Percentiles rank a stretch among this genome's conserved stretches.
These are phyloP conservation scores for Hygrophorus pudorinus DNA, from an alignment of 768 basidiomycete genomes.

Conservation along the genomic window DNA sequence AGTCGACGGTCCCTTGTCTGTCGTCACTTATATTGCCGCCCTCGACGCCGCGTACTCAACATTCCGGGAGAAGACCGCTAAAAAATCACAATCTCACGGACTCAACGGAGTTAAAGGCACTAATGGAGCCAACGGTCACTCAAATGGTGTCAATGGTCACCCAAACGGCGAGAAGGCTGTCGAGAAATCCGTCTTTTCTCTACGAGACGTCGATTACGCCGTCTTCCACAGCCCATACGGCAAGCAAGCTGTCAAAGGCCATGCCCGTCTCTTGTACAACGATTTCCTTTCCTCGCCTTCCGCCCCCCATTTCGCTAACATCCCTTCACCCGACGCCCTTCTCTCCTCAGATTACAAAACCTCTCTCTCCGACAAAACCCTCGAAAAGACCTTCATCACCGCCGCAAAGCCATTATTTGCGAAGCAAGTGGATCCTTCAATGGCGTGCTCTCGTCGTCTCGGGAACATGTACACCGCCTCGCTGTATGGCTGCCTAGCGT, in stretches of 20 bases:
- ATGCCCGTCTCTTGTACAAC: conserved; percentile 85
- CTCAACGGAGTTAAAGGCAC: too few relatives aligned
- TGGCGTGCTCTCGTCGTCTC: conserved; percentile 81
- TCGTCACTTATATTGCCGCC: conserved; percentile 90
- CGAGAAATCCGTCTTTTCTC: conserved; percentile 48
- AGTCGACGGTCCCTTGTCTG: conserved; percentile 94
- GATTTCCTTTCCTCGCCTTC: conserved; percentile 82
- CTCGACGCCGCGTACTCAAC: conserved; percentile 82
- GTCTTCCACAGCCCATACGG: conserved; percentile 98
- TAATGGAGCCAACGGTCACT: conserved; percentile 5
- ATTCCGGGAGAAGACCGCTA: conserved; percentile 75
- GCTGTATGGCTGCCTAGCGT: conserved; percentile 89
- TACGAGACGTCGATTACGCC: conserved; percentile 82
- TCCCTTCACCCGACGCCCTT: conserved; percentile 63
- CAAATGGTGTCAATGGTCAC: conserved; percentile 20
- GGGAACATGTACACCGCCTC: conserved; percentile 99
- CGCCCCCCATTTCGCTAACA: conserved; percentile 54
- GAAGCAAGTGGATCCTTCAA: conserved; percentile 66
- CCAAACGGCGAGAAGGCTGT: conserved; percentile 32
- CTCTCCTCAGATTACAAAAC: conserved; percentile 57
- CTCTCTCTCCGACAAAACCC: conserved; percentile 84
- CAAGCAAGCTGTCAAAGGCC: conserved; percentile 96
- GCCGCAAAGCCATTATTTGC: conserved; percentile 68
- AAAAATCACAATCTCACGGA: conserved; percentile 38
- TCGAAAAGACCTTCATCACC: conserved; percentile 91